Conservation (phyloP, 2,329 filamentous ascomycete genomes). For the Zymoseptoria brevis region DNA sequence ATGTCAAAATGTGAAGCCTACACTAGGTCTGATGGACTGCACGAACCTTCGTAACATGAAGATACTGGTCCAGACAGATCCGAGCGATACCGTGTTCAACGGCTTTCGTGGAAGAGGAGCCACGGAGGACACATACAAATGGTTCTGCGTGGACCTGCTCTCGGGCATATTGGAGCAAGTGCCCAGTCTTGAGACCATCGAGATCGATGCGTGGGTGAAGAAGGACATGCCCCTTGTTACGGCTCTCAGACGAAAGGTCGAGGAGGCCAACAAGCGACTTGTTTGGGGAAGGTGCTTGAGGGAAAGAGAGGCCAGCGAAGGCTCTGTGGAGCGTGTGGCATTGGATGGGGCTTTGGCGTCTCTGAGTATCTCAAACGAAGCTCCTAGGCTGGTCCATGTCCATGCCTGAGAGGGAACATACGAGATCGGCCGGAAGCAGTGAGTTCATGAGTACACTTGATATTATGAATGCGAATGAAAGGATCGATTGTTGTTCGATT, state of each 20-base stretch:
- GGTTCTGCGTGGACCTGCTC: slow-evolving; percentile 54
- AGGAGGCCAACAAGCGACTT: slow-evolving; percentile 45
- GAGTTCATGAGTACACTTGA: not conserved
- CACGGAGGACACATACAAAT: slow-evolving; percentile 61
- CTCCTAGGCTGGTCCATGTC: slow-evolving; percentile 9
- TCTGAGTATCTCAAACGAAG: slow-evolving; percentile 11
- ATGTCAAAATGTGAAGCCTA: slow-evolving; percentile 60
- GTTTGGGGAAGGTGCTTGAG: slow-evolving; percentile 53
- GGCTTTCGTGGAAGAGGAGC: slow-evolving; percentile 51
- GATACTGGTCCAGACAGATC: slow-evolving; percentile 66
- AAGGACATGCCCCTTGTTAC: slow-evolving; percentile 58
- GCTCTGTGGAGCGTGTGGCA: slow-evolving; percentile 1
- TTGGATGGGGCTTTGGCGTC: slow-evolving; percentile 11
- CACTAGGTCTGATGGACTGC: slow-evolving; percentile 57
- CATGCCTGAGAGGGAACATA: slow-evolving; percentile 5
- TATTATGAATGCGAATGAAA: not conserved
- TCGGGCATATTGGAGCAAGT: slow-evolving; percentile 49
- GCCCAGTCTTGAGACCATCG: slow-evolving; percentile 49
- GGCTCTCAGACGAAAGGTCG: slow-evolving; percentile 49
- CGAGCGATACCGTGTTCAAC: slow-evolving; percentile 55
- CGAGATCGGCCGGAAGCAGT: not conserved
- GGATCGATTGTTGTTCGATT: not conserved
- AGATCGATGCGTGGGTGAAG: slow-evolving; percentile 66
- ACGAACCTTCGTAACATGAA: slow-evolving; percentile 51
- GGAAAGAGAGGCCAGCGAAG: slow-evolving; percentile 41